Percentiles rank a stretch among this genome's conserved stretches.
phyloP scores from a whole-genome alignment of 2,329 filamentous ascomycete genomes.

The Talaromyces sp. region DNA sequence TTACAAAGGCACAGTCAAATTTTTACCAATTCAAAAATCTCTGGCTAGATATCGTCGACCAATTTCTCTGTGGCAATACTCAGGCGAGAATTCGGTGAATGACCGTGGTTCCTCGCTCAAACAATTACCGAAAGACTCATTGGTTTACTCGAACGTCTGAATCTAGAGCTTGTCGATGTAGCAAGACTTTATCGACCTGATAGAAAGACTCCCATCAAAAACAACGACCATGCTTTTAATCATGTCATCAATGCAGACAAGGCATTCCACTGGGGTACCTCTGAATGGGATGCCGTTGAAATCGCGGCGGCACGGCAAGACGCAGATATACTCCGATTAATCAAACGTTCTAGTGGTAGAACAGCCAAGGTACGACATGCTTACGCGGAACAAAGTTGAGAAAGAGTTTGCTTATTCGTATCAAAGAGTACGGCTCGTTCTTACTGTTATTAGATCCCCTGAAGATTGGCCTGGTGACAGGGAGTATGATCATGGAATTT shows the following conservation, averaged over 20 bases:
- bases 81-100: conserved; percentile 50
- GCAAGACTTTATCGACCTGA: conserved; percentile 51
- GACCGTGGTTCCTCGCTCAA: conserved; percentile 67
- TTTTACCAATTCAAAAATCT: conserved; percentile 21
- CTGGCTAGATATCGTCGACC: not conserved
- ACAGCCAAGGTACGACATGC: conserved; percentile 66
- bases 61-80: not conserved
- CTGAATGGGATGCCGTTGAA: conserved; percentile 65
- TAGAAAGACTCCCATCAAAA: conserved; percentile 65
- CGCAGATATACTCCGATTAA: conserved; percentile 58
- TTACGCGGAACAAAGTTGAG: conserved; percentile 61
- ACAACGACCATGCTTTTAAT: conserved; percentile 69
- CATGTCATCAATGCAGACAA: conserved; percentile 66
- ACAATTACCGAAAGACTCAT: conserved; percentile 66
- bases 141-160: conserved; percentile 57
- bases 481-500: conserved; percentile 53
- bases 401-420: conserved; percentile 60
- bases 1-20: conserved; percentile 59
- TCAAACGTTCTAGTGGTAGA: conserved; percentile 56
- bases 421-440: conserved; percentile 54
- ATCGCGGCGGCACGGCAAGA: conserved; percentile 62
- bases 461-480: conserved; percentile 59
- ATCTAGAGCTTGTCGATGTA: conserved; percentile 63
- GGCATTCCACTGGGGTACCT: conserved; percentile 69
- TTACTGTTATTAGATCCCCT: conserved; percentile 64